These are phyloP conservation scores for Colletotrichum graminicola DNA, from an alignment of 2,329 filamentous ascomycete species.

Conservation along the genomic window DNA sequence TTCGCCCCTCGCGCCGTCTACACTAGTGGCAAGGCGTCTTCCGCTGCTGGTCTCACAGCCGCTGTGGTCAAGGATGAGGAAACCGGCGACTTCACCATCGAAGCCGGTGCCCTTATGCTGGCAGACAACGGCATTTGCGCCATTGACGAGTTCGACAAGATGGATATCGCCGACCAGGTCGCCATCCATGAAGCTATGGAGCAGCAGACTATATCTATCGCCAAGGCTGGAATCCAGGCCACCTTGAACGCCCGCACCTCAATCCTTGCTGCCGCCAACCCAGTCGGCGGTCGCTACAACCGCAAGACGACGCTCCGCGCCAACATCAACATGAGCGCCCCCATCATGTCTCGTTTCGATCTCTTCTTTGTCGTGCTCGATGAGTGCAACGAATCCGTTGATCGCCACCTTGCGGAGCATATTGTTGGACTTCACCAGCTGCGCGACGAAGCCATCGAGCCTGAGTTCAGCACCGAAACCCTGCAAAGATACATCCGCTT, in stretches of 20 bases:
- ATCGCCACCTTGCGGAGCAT: slow-evolving; percentile 91
- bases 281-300: slow-evolving; percentile 96
- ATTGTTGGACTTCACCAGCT: slow-evolving; percentile 95
- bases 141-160: slow-evolving; percentile 99
- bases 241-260: slow-evolving; percentile 96
- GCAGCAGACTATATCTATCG: slow-evolving; percentile 99
- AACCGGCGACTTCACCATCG: slow-evolving; percentile 98
- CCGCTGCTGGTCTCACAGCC: slow-evolving; percentile 95
- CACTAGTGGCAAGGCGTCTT: slow-evolving; percentile 97
- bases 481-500: slow-evolving; percentile 98
- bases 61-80: slow-evolving; percentile 98
- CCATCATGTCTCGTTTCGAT: slow-evolving; percentile 99
- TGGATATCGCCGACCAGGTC: slow-evolving; percentile 97
- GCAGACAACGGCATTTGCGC: slow-evolving; percentile 97
- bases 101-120: slow-evolving; percentile 97
- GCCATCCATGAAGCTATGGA: slow-evolving; percentile 99
- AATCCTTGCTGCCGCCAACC: slow-evolving; percentile 96
- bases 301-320: slow-evolving; percentile 92
- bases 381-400: slow-evolving; percentile 92
- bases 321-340: slow-evolving; percentile 98
- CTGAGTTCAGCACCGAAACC: slow-evolving; percentile 96
- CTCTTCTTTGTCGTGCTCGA: slow-evolving; percentile 98
- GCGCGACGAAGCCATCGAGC: slow-evolving; percentile 89
- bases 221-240: slow-evolving; percentile 97
- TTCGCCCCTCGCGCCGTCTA: slow-evolving; percentile 98